phyloP scores from a whole-genome alignment of 2,329 filamentous ascomycete species.

The Alternaria atra region DNA sequence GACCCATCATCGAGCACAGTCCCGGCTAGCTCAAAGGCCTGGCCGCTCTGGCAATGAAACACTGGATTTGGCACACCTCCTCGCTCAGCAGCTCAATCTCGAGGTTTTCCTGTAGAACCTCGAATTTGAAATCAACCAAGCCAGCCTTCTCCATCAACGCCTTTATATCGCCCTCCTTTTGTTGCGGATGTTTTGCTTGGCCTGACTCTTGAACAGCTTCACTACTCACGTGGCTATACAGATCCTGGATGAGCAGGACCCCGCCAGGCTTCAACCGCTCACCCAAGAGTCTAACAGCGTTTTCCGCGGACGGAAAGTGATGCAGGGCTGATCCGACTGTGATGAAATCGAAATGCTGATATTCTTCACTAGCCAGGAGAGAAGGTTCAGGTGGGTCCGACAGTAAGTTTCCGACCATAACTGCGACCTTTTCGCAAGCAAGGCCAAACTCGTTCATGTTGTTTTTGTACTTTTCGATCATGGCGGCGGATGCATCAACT shows the following conservation, averaged over 20 bases:
- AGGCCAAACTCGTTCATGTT: conserved; percentile 3
- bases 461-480: conserved; percentile 13
- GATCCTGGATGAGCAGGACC: conserved; percentile 12
- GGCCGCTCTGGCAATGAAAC: background rate
- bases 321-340: conserved; percentile 1
- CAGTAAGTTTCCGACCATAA: conserved; percentile 1
- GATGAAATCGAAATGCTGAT: background rate
- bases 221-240: background rate
- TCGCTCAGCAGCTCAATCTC: background rate
- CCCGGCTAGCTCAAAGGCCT: background rate
- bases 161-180: background rate
- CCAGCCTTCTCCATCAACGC: background rate
- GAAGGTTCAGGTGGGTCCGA: background rate
- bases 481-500: conserved; percentile 12
- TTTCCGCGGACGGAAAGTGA: background rate
- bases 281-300: background rate
- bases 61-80: background rate
- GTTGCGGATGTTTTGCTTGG: background rate
- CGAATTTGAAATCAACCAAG: background rate
- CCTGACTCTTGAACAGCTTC: background rate
- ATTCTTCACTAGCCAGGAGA: background rate
- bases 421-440: background rate
- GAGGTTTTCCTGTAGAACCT: background rate
- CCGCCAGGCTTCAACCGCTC: conserved; percentile 9
- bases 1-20: background rate